Conservation (phyloP, 768 basidiomycete species). For the Leccinellum luteum region DNA sequence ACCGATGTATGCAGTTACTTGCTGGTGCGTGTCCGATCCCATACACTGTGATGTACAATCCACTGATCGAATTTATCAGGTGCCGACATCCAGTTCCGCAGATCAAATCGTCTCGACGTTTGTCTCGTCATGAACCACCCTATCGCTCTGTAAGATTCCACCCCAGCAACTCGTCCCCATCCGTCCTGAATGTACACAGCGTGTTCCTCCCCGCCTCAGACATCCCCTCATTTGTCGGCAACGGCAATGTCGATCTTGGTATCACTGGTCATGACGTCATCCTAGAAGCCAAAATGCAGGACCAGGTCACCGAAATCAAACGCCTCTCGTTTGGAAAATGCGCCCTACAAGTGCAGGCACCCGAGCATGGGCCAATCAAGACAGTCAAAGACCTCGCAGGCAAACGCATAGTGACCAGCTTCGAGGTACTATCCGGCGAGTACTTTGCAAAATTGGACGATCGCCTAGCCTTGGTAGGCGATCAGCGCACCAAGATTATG, state of each 20-base stretch:
- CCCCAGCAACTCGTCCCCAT: neutral
- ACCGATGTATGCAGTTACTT: conserved; percentile 84
- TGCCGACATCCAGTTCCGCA: conserved; percentile 93
- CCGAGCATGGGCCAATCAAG: conserved; percentile 68
- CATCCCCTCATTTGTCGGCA: conserved; percentile 97
- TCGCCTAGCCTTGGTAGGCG: conserved; percentile 47
- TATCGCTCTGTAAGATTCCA: conserved; percentile 73
- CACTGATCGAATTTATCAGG: conserved; percentile 42
- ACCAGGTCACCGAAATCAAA: conserved; percentile 73
- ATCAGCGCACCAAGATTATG: conserved; percentile 75
- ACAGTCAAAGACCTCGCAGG: conserved; percentile 80
- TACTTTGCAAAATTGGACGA: conserved; percentile 74
- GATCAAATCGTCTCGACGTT: conserved; percentile 86
- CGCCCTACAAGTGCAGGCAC: conserved; percentile 85
- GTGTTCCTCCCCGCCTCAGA: conserved; percentile 96
- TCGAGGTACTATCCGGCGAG: conserved; percentile 79
- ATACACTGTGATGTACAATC: too few relatives aligned
- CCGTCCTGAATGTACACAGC: conserved; percentile 41
- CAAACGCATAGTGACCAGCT: conserved; percentile 92
- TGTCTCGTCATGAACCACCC: conserved; percentile 91
- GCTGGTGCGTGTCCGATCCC: conserved; percentile 51
- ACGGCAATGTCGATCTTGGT: conserved; percentile 94
- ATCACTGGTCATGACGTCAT: conserved; percentile 99
- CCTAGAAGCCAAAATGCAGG: conserved; percentile 82
- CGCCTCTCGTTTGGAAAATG: conserved; percentile 94